Percentiles rank a stretch among this genome's conserved stretches.
phyloP scores from a whole-genome alignment of 2,329 filamentous ascomycete species.

The Grosmannia serpens region DNA sequence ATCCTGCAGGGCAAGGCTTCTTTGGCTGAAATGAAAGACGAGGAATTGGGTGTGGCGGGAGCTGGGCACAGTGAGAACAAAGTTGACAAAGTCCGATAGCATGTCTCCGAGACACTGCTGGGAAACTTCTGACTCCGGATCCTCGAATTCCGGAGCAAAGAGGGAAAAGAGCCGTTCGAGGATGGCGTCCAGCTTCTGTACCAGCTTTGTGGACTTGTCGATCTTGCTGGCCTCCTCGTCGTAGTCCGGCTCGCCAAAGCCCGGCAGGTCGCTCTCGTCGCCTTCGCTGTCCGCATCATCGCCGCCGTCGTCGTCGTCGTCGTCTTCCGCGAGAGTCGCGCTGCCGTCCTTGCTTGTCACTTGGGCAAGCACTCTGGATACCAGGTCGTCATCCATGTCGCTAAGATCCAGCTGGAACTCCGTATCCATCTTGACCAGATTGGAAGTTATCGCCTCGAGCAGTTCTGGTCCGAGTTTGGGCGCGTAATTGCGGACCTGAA shows the following conservation, averaged over 20 bases:
- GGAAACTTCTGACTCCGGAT: slow-evolving; percentile 56
- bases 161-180: slow-evolving; percentile 80
- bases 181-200: slow-evolving; percentile 84
- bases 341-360: slow-evolving; percentile 20
- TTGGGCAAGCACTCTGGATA: slow-evolving; percentile 57
- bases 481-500: slow-evolving; percentile 66
- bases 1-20: slow-evolving; percentile 65
- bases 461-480: slow-evolving; percentile 70
- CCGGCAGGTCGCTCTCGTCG: slow-evolving; percentile 49
- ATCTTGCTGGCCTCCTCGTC: slow-evolving; percentile 53
- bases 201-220: slow-evolving; percentile 64
- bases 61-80: slow-evolving; percentile 82
- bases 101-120: slow-evolving; percentile 67
- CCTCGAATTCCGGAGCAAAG: slow-evolving; percentile 61
- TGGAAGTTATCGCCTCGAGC: slow-evolving; percentile 70
- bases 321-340: not conserved
- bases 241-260: slow-evolving; percentile 60
- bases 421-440: slow-evolving; percentile 86
- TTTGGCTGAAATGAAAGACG: slow-evolving; percentile 88
- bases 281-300: slow-evolving; percentile 30
- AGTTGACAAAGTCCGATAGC: slow-evolving; percentile 73
- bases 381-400: slow-evolving; percentile 80
- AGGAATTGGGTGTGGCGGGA: slow-evolving; percentile 93
- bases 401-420: slow-evolving; percentile 91
- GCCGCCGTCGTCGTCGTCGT: slow-evolving; percentile 13